Evolutionary conservation across 1,284 basidiomycete genomes (phyloP).

Genomic region (Irpex lacteus): DNA sequence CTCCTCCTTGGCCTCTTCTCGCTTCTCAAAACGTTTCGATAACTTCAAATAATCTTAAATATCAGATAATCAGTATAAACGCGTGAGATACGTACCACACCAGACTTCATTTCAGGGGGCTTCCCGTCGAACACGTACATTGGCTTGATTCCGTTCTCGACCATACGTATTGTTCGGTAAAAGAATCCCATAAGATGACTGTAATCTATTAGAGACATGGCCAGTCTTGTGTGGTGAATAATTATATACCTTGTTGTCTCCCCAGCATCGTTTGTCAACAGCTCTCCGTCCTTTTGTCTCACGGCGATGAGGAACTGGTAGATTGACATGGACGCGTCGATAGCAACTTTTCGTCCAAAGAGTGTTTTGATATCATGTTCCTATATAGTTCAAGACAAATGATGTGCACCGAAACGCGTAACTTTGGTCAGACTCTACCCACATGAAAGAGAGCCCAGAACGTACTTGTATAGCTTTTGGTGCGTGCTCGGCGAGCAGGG

Average conservation of each 20-base stretch:
- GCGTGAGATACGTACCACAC: slow-evolving; percentile 68
- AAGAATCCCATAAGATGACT: slow-evolving; percentile 99
- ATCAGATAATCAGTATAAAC: background rate
- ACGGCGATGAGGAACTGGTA: slow-evolving; percentile 99
- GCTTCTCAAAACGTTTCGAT: slow-evolving; percentile 86
- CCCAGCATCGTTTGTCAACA: slow-evolving; percentile 94
- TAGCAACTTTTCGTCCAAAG: slow-evolving; percentile 97
- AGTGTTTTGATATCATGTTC: slow-evolving; percentile 97
- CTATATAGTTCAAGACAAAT: slow-evolving; percentile 25
- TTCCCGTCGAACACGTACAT: slow-evolving; percentile 99
- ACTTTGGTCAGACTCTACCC: background rate
- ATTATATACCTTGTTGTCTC: slow-evolving; percentile 79
- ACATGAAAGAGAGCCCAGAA: background rate
- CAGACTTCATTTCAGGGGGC: slow-evolving; percentile 95
- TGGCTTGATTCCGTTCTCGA: slow-evolving; percentile 99
- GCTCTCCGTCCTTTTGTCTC: slow-evolving; percentile 92
- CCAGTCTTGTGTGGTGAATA: background rate
- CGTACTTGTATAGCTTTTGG: slow-evolving; percentile 73
- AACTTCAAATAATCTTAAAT: slow-evolving; percentile 48
- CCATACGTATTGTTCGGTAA: slow-evolving; percentile 95
- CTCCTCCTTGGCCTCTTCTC: slow-evolving; percentile 92
- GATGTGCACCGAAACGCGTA: background rate
- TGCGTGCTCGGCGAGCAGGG: slow-evolving; percentile 85
- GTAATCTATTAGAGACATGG: background rate
- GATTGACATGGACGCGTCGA: slow-evolving; percentile 96